phyloP scores from a whole-genome alignment of 208 protist species.

The Jaenimonas drosophilae region DNA sequence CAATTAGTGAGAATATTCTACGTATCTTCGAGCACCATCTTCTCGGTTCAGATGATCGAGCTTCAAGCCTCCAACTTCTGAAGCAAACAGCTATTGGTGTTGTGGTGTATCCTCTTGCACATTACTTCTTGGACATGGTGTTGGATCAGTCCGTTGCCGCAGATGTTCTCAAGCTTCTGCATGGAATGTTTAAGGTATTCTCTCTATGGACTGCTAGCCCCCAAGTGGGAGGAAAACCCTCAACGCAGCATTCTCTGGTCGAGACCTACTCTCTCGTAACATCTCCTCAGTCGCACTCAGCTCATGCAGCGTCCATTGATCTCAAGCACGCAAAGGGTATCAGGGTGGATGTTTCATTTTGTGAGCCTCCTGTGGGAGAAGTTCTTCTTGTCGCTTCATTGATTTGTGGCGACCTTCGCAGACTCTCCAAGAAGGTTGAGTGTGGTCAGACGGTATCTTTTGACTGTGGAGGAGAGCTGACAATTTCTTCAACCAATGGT shows the following conservation, averaged over 20 bases:
- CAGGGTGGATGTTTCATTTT: conserved; percentile 17
- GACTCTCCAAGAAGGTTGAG: neutral
- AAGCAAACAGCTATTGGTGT: conserved; percentile 65
- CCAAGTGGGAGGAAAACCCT: conserved; percentile 1
- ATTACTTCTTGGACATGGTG: conserved; percentile 61
- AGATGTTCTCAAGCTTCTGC: conserved; percentile 49
- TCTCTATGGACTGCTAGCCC: conserved; percentile 26
- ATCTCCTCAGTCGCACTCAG: conserved; percentile 17
- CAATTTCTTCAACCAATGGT: neutral
- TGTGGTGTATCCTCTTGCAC: conserved; percentile 68
- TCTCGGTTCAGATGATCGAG: conserved; percentile 11
- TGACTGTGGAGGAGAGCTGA: neutral
- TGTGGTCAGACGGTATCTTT: neutral
- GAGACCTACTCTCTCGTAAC: conserved; percentile 55
- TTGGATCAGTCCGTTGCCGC: conserved; percentile 40
- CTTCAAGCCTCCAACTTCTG: conserved; percentile 20
- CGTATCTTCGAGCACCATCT: conserved; percentile 40
- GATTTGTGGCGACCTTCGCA: neutral
- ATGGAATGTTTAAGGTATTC: conserved; percentile 39
- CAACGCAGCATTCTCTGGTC: conserved; percentile 8
- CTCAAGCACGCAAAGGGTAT: conserved; percentile 56
- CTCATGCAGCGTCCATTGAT: conserved; percentile 29
- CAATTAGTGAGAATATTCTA: conserved; percentile 49
- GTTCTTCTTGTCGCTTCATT: neutral
- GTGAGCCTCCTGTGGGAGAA: neutral